These are phyloP conservation scores for Cubamyces lactineus DNA, from an alignment of 768 basidiomycete species.

Conservation along the genomic window DNA sequence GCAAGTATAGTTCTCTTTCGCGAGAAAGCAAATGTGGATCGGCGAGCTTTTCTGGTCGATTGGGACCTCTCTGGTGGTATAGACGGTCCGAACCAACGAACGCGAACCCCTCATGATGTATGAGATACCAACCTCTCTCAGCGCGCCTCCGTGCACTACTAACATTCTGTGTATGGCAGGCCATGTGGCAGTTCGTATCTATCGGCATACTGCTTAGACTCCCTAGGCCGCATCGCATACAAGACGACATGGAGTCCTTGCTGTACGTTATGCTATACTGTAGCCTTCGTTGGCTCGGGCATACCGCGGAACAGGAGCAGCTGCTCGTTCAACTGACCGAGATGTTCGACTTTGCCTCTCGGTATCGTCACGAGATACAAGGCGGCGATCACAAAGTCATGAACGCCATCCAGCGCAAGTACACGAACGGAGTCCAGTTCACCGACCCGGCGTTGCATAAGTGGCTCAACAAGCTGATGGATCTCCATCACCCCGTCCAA, in stretches of 20 bases:
- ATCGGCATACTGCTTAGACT: background rate
- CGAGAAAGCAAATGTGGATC: no score
- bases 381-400: background rate
- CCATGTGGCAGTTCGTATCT: slow-evolving; percentile 5
- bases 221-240: background rate
- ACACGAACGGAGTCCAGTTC: background rate
- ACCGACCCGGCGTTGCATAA: background rate
- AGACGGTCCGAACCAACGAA: background rate
- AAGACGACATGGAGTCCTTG: slow-evolving; percentile 19
- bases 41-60: background rate
- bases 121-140: background rate
- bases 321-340: background rate
- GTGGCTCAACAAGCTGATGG: background rate
- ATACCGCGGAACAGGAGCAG: background rate
- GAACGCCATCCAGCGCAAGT: background rate
- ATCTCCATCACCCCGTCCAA: background rate
- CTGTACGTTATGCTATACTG: slow-evolving; percentile 13
- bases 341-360: background rate
- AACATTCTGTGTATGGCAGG: background rate
- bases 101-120: background rate
- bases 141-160: background rate
- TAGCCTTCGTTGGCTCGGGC: background rate
- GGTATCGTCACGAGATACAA: background rate
- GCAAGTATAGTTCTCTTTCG: no score
- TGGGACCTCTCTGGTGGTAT: background rate